These are phyloP conservation scores for Platismatia glauca DNA, from an alignment of 495 filamentous ascomycete species.

Conservation along the genomic window DNA sequence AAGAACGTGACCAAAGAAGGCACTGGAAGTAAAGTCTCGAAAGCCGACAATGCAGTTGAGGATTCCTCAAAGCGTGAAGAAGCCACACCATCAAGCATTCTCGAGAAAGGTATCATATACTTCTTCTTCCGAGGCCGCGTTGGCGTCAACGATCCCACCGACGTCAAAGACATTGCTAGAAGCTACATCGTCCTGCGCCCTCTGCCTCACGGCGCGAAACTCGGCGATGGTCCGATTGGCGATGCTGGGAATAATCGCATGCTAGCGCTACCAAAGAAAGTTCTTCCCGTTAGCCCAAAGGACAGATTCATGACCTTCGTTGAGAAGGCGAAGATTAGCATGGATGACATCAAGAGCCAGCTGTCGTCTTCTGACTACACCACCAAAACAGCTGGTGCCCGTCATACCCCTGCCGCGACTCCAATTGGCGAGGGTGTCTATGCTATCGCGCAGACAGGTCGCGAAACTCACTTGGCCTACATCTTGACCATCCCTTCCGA, in stretches of 20 bases:
- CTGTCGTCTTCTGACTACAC: constrained; percentile 58
- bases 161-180: constrained; percentile 63
- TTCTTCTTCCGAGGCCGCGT: constrained; percentile 84
- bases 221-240: constrained; percentile 51
- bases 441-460: constrained; percentile 62
- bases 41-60: constrained; percentile 24
- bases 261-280: constrained; percentile 78
- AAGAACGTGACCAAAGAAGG: constrained; percentile 6
- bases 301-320: constrained; percentile 81
- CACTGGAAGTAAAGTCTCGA: constrained; percentile 16
- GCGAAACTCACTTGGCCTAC: constrained; percentile 71
- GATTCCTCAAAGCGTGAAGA: constrained; percentile 43
- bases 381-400: constrained; percentile 66
- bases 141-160: constrained; percentile 59
- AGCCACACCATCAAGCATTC: constrained; percentile 57
- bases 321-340: constrained; percentile 59
- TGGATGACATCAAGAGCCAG: constrained; percentile 68
- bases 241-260: constrained; percentile 61
- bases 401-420: constrained; percentile 60
- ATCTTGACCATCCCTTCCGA: constrained; percentile 69
- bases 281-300: constrained; percentile 57
- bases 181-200: constrained; percentile 79
- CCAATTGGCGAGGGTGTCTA: constrained; percentile 84
- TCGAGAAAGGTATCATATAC: constrained; percentile 92
- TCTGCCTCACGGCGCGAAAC: constrained; percentile 56